phyloP scores from a whole-genome alignment of 1,284 basidiomycete genomes.

The Cryptococcus hybrid region DNA sequence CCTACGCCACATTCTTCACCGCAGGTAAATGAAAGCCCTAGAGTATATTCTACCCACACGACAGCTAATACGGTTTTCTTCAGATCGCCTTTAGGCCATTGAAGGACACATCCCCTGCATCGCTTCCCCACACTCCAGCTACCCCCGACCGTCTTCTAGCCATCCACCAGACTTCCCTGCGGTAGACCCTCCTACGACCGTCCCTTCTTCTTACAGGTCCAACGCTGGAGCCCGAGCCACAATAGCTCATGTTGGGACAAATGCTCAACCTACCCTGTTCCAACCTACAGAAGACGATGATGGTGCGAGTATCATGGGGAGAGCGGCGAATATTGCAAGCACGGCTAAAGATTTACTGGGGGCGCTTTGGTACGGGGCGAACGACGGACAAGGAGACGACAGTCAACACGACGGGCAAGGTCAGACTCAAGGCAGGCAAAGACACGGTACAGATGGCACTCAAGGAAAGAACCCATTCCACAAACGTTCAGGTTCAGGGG shows the following conservation, averaged over 20 bases:
- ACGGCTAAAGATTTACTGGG: slow-evolving; percentile 51
- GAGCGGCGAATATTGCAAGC: slow-evolving; percentile 50
- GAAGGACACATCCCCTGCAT: slow-evolving; percentile 46
- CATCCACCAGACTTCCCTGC: slow-evolving; percentile 20
- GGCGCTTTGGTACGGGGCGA: slow-evolving; percentile 47
- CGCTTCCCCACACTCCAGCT: slow-evolving; percentile 38
- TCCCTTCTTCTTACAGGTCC: slow-evolving; percentile 10
- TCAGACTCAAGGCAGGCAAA: neutral
- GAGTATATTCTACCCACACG: slow-evolving; percentile 10
- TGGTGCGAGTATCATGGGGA: slow-evolving; percentile 43
- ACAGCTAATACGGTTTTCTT: slow-evolving; percentile 21
- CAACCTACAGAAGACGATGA: slow-evolving; percentile 26
- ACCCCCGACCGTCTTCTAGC: slow-evolving; percentile 2
- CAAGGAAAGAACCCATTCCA: neutral
- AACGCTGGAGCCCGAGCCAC: slow-evolving; percentile 23
- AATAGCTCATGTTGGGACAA: slow-evolving; percentile 31
- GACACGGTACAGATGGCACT: neutral
- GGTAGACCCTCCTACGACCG: slow-evolving; percentile 21
- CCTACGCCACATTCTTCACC: slow-evolving; percentile 53
- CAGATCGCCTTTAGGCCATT: slow-evolving; percentile 46
- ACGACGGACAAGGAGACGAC: slow-evolving; percentile 8
- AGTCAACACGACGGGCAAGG: neutral
- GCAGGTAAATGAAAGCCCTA: slow-evolving; percentile 38
- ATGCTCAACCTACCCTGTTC: slow-evolving; percentile 29
- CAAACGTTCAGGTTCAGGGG: neutral